These are phyloP conservation scores for Favolaschia claudopus DNA, from an alignment of 768 basidiomycete species.

Conservation along the genomic window DNA sequence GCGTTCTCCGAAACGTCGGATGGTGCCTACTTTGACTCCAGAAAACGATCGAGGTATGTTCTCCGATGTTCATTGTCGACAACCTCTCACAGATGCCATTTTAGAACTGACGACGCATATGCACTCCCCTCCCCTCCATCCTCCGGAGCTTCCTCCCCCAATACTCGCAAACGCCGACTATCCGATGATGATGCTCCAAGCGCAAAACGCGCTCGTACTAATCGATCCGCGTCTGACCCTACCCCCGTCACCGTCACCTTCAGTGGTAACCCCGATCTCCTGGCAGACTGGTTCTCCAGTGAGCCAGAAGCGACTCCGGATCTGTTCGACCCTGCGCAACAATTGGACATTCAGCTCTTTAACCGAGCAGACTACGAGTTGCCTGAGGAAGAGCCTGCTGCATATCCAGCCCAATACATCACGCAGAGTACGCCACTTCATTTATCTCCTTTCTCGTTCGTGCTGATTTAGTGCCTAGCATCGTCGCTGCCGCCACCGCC, in stretches of 20 bases:
- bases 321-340: constrained; percentile 33
- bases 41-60: constrained; percentile 17
- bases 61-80: background rate
- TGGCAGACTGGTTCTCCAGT: constrained; percentile 47
- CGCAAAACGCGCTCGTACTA: constrained; percentile 40
- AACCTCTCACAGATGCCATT: background rate
- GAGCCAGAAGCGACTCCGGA: constrained; percentile 31
- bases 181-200: constrained; percentile 37
- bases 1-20: constrained; percentile 9
- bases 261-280: constrained; percentile 24
- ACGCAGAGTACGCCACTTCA: constrained; percentile 4
- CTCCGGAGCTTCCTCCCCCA: constrained; percentile 4
- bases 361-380: constrained; percentile 28
- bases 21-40: background rate
- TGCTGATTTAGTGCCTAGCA: background rate
- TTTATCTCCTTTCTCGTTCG: background rate
- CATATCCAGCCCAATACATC: background rate
- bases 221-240: constrained; percentile 38
- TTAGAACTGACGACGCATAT: constrained; percentile 1
- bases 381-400: background rate
- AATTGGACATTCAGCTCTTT: constrained; percentile 43
- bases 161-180: constrained; percentile 45
- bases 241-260: constrained; percentile 27
- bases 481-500: no score
- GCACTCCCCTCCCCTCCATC: constrained; percentile 1